phyloP scores from a whole-genome alignment of 2,329 filamentous ascomycete species.

The Magnaporthales sp. region DNA sequence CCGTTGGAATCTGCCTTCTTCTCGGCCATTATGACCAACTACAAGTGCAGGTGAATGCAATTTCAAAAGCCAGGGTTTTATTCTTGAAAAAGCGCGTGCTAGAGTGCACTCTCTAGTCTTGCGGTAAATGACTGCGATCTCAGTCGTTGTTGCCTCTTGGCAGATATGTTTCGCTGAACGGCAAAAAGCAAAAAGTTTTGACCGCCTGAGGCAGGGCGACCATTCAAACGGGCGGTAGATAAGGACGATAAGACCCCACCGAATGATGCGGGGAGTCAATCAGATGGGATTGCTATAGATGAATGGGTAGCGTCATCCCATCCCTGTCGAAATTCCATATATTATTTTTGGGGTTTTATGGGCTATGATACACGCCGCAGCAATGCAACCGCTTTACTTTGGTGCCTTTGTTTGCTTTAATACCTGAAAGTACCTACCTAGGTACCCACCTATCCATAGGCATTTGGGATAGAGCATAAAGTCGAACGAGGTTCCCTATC shows the following conservation, averaged over 20 bases:
- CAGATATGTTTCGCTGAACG: neutral
- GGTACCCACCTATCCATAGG: neutral
- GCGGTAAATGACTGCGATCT: neutral
- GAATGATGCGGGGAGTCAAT: neutral
- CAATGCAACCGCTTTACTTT: neutral
- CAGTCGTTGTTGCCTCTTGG: neutral
- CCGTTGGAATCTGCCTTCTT: constrained; percentile 21
- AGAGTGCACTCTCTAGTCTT: neutral
- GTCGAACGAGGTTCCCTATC: neutral
- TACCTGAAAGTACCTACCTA: no score
- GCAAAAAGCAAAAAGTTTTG: constrained; percentile 7
- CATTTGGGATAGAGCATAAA: neutral
- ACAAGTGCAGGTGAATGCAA: neutral
- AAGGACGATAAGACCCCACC: neutral
- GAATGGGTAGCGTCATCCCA: no score
- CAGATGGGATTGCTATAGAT: neutral
- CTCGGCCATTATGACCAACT: neutral
- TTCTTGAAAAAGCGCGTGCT: neutral
- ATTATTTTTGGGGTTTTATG: no score
- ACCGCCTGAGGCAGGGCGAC: constrained; percentile 5
- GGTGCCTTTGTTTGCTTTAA: neutral
- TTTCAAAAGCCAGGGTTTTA: neutral
- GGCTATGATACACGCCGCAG: no score
- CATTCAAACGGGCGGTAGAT: neutral
- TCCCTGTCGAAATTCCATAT: no score